These are phyloP conservation scores for Mycena indigotica DNA, from an alignment of 768 basidiomycete species.

Conservation along the genomic window DNA sequence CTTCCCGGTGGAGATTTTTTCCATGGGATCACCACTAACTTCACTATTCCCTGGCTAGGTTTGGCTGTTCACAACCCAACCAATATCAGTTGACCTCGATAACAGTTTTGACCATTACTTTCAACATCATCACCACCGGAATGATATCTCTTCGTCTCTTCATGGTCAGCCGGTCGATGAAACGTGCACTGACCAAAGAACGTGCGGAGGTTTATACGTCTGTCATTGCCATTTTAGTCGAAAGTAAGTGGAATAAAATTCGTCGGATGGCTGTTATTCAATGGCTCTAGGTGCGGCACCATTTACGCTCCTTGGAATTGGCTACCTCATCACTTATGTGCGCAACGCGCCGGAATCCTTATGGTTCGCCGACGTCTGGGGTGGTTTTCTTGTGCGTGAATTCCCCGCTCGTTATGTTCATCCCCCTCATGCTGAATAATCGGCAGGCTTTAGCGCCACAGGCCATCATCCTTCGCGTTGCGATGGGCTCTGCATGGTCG, in stretches of 20 bases:
- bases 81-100: too few species aligned
- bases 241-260: conserved; percentile 5
- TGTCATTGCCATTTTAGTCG: conserved; percentile 29
- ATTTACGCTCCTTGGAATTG: conserved; percentile 30
- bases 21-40: conserved; percentile 26
- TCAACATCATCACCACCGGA: conserved; percentile 33
- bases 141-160: conserved; percentile 34
- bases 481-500: conserved; percentile 4
- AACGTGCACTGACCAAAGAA: conserved; percentile 16
- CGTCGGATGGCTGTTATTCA: not conserved
- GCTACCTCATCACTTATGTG: conserved; percentile 29
- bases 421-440: too few species aligned
- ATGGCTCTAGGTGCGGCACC: conserved; percentile 25
- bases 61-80: too few species aligned
- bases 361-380: conserved; percentile 28
- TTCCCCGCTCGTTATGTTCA: not conserved
- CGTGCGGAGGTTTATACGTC: conserved; percentile 28
- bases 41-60: conserved; percentile 32
- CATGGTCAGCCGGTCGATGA: not conserved
- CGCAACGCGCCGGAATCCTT: conserved; percentile 20
- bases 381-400: conserved; percentile 30
- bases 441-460: conserved; percentile 4
- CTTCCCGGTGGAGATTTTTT: conserved; percentile 31
- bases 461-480: conserved; percentile 3
- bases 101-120: conserved; percentile 27